Base-by-base conservation (phyloP, 805 yeast genomes). In the Candida methanosorbosa region DNA sequence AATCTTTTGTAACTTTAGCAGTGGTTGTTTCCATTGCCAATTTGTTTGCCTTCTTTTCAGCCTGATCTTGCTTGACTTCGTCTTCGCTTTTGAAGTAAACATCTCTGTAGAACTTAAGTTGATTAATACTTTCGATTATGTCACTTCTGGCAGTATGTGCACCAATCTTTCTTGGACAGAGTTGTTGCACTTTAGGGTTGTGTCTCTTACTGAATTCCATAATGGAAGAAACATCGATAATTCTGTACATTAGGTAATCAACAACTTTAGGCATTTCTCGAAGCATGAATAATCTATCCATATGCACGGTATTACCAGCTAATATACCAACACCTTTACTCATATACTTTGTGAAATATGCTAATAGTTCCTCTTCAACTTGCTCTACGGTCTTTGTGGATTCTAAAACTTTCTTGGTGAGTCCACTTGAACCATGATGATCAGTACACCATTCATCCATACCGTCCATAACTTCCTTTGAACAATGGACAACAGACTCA, bases 281-380 rank as follows among this genome's bases (percentile, higher is more conserved):
- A 52, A 75, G 62, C 81, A 92, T 70, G 57, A 90, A 92, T 33
- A 81, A 67, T 38, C 86, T 72, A 55, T 92, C 99, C 78, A 85
- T 79, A 56, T 92, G 97, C 15, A 92, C 78, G 0, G 95, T 72
- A 46, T 90, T 92, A 2, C 99, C 99, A 0, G 94, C 95, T 36
- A 92, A 57, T 0, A 92, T 59, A 2, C 87, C 97, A 15, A 63
- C 59, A 2, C 75, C 63, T 9, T 63, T 61, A 3, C 73, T 72
- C 9, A 83, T 66, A 45, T 66, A 72, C 42, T 62, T 63, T 44
- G 66, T 52, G 34, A 92, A 59, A 49, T 85, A 90, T 5, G 49
- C 64, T 33, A 78, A 53, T 34, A 92, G 58, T 42, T 82, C 90
- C 0, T 47, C 38, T 43, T 86, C 81, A 1, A 85, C 97, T 23